Evolutionary conservation across 352 stramenopile genomes (phyloP).

Genomic region (Globisporangium irregulare): DNA sequence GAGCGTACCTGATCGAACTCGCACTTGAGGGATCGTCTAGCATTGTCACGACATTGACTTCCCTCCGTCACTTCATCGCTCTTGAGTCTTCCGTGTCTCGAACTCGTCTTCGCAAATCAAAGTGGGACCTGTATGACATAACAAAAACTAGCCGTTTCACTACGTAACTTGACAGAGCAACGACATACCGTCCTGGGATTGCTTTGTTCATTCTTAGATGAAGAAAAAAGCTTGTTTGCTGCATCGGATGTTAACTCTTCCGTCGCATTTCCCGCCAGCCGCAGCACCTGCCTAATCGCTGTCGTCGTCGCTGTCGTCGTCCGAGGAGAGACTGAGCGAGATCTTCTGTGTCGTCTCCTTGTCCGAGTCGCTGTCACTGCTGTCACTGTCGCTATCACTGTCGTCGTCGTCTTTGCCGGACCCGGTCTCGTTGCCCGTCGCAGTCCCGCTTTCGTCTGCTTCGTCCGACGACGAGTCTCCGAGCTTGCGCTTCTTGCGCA

Average conservation of each 20-base stretch:
- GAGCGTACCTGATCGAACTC: neutral
- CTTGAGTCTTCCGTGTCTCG: neutral
- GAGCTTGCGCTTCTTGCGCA: conserved; percentile 69
- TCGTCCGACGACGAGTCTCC: conserved; percentile 23
- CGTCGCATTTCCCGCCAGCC: neutral
- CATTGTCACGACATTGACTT: too few species aligned
- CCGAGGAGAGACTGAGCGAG: conserved; percentile 68
- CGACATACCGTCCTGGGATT: neutral
- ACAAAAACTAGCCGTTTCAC: neutral
- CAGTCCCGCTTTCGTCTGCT: conserved; percentile 26
- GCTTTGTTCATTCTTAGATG: conserved; percentile 4
- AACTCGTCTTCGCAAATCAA: neutral
- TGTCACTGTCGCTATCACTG: conserved; percentile 48
- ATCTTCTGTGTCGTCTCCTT: conserved; percentile 58
- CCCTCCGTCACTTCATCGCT: too few species aligned
- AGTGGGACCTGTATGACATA: neutral
- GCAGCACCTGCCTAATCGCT: conserved; percentile 20
- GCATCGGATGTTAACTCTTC: neutral
- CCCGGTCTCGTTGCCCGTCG: conserved; percentile 29
- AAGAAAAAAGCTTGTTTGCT: neutral
- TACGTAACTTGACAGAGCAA: neutral
- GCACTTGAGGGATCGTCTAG: too few species aligned
- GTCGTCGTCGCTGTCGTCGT: conserved; percentile 50
- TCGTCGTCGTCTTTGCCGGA: conserved; percentile 29
- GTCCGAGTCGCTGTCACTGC: conserved; percentile 57